Base-by-base conservation (phyloP, 1,284 basidiomycete species). In the Malassezia globosa region DNA sequence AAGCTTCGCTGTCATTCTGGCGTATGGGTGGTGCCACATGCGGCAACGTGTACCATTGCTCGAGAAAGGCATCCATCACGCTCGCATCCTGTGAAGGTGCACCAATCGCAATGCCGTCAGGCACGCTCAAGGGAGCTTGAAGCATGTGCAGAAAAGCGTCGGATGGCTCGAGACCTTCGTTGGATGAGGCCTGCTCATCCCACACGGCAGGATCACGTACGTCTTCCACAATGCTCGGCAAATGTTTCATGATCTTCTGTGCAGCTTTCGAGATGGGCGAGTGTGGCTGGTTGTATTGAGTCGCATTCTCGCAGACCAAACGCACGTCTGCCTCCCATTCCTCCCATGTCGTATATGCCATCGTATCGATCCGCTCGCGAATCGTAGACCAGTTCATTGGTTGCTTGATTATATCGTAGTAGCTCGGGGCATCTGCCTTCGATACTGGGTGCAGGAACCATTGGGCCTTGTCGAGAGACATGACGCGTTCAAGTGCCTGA, bases 341-440 rank as follows among this genome's bases (percentile, higher is more conserved):
- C 18, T 79, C 75, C 0, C 85, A 70, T 62, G 83, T 80, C 72
- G 80, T 79, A 72, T 97, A 97, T 54, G 80, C 77, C 49, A 85
- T 82, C 37, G 76, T 75, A 44, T 87, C 82, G 24, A 97, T 52
- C 24, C 57, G 57, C 10, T 48, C 51, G 22, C 50, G 42, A 54
- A 99, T 94, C 34, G 75, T 76, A 16, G 76, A 75, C 87, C 89
- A 96, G 58, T 82, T 82, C 85, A 95, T 95, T 0, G 92, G 92
- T 8, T 78, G 75, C 63, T 83, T 80, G 69, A 97, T 78, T 42
- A 94, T 76, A 42, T 88, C 83, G 65, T 83, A 85, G 71, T 99
- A 99, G 68, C 96, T 90, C 0, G 90, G 89, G 0, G 88, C 87
- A 33, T 86, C 82, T 0, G 72, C 72, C 46, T 76, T 79, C 23